Evolutionary conservation across 2,329 filamentous ascomycete genomes (phyloP).

Genomic region (Diaporthe batatas): DNA sequence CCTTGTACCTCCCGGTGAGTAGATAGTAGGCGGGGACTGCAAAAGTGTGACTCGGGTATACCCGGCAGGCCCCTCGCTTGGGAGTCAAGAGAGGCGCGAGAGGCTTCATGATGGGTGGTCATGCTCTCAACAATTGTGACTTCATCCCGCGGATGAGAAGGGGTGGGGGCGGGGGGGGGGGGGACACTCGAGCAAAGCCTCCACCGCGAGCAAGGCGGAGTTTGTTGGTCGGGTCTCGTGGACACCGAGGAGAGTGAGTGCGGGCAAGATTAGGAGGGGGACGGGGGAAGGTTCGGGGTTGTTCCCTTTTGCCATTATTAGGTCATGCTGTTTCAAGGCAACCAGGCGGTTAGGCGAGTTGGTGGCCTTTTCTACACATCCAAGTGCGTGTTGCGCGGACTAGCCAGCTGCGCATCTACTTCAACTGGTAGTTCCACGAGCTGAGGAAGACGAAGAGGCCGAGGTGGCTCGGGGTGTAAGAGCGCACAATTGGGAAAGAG

Average conservation of each 20-base stretch:
- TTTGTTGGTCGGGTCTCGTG: constrained; percentile 8
- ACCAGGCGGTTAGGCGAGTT: not conserved
- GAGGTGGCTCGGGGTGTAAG: not conserved
- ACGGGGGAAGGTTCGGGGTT: too few species aligned
- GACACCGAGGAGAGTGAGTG: constrained; percentile 1
- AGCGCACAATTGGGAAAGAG: not conserved
- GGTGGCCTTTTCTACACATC: constrained; percentile 21
- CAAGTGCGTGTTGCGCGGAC: not conserved
- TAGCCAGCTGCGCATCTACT: not conserved
- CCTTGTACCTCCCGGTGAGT: not conserved
- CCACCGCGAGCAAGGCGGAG: not conserved
- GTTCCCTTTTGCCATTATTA: not conserved
- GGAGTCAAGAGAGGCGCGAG: too few species aligned
- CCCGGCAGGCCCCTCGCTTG: too few species aligned
- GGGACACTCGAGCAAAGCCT: constrained; percentile 4
- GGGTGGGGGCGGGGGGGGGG: not conserved
- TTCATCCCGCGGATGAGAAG: not conserved
- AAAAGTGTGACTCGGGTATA: not conserved
- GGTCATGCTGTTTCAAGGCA: not conserved
- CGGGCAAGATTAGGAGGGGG: not conserved
- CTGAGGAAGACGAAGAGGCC: not conserved
- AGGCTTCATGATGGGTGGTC: not conserved
- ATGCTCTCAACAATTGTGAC: not conserved
- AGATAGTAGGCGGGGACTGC: too few species aligned
- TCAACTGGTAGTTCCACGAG: not conserved